Conservation (phyloP, 1,284 basidiomycete species). For the Rhodotorula sp. region DNA sequence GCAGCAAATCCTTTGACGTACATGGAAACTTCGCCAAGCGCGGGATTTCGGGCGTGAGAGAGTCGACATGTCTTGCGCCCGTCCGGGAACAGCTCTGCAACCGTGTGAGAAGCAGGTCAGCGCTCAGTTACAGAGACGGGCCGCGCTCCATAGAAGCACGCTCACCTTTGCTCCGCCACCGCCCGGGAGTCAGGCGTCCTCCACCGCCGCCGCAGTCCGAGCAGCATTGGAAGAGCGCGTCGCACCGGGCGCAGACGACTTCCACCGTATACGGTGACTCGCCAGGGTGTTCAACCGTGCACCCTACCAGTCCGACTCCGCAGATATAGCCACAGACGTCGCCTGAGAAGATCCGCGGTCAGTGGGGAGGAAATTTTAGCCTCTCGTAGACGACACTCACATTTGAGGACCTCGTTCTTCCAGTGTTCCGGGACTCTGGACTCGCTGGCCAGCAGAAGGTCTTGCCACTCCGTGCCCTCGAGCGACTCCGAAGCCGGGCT, state of each 20-base stretch:
- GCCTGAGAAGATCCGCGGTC: conserved; percentile 1
- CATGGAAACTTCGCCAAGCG: conserved; percentile 23
- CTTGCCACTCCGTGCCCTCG: not conserved
- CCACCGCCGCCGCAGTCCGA: conserved; percentile 30
- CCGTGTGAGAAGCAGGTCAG: no score
- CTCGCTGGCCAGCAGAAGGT: not conserved
- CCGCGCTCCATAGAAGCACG: no score
- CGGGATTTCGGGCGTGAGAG: conserved; percentile 27
- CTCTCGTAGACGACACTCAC: not conserved
- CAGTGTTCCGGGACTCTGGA: not conserved
- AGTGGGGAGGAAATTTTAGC: not conserved
- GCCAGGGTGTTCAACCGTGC: not conserved
- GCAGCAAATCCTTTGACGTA: not conserved
- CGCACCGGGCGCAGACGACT: conserved; percentile 24
- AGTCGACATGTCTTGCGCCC: conserved; percentile 27
- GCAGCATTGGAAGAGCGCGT: conserved; percentile 23
- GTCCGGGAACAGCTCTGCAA: conserved; percentile 13
- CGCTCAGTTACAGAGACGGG: not conserved
- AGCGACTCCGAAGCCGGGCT: no score
- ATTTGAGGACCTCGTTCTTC: not conserved
- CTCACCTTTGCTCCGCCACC: conserved; percentile 25
- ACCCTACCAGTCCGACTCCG: conserved; percentile 7
- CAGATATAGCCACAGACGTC: conserved; percentile 20
- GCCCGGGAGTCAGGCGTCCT: conserved; percentile 29
- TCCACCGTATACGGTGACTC: conserved; percentile 18